Percentiles rank a stretch among this genome's conserved stretches.
These are phyloP conservation scores for Sistotremastrum niveocremeum DNA, from an alignment of 768 basidiomycete species.

Conservation along the genomic window DNA sequence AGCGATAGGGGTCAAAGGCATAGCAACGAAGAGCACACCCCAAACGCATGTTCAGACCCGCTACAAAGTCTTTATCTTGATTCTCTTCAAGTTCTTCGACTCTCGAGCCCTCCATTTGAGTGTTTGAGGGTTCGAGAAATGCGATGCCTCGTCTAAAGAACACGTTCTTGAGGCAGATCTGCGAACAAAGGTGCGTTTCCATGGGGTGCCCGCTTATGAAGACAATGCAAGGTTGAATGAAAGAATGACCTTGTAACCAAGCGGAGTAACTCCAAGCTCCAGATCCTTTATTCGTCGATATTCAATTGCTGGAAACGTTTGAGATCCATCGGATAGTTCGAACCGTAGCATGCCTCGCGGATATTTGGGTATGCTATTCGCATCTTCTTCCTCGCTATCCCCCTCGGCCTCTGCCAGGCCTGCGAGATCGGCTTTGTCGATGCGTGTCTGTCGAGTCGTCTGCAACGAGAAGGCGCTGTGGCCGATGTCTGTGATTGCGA, in stretches of 20 bases:
- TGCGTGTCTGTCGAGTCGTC: conserved; percentile 49
- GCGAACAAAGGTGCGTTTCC: background rate
- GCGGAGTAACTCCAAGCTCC: conserved; percentile 56
- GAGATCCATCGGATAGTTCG: conserved; percentile 65
- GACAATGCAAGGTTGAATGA: background rate
- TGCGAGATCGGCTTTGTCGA: conserved; percentile 49
- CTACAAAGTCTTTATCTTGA: conserved; percentile 46
- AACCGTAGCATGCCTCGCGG: conserved; percentile 68
- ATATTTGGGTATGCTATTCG: conserved; percentile 71
- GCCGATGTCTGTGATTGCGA: conserved; percentile 71
- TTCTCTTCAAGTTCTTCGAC: conserved; percentile 51
- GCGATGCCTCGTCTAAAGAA: conserved; percentile 56
- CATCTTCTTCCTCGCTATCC: conserved; percentile 44
- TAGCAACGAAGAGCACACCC: conserved; percentile 34
- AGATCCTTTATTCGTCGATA: conserved; percentile 53
- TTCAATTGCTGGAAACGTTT: conserved; percentile 62
- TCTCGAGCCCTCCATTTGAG: conserved; percentile 44
- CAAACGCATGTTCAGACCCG: conserved; percentile 45
- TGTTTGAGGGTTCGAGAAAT: conserved; percentile 59
- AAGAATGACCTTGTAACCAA: conserved; percentile 65
- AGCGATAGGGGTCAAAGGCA: too few species aligned
- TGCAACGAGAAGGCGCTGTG: conserved; percentile 70
- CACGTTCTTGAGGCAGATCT: conserved; percentile 64
- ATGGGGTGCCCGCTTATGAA: background rate
- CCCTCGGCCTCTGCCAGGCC: conserved; percentile 35